phyloP scores from a whole-genome alignment of 1,284 basidiomycete genomes.

The Irpex rosettiformis region DNA sequence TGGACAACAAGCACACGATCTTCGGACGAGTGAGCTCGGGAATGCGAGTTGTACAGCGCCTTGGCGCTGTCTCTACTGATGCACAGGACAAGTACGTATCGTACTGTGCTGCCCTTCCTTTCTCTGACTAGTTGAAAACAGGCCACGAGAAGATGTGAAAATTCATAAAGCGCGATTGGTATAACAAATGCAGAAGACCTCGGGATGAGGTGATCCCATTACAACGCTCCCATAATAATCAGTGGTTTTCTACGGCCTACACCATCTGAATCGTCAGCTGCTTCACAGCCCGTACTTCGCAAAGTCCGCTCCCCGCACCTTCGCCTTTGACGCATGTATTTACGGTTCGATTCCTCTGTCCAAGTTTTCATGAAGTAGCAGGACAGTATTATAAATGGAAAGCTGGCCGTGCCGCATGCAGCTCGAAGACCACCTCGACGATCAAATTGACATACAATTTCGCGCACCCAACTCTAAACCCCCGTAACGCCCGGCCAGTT shows the following conservation, averaged over 20 bases:
- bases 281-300: background rate
- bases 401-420: background rate
- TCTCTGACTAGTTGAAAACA: constrained; percentile 28
- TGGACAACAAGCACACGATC: constrained; percentile 94
- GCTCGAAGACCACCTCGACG: background rate
- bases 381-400: background rate
- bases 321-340: background rate
- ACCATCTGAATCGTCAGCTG: background rate
- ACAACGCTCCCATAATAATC: background rate
- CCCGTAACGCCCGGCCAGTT: constrained; percentile 1
- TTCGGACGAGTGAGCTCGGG: constrained; percentile 86
- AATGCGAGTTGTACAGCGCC: constrained; percentile 81
- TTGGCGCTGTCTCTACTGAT: constrained; percentile 79
- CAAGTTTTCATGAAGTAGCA: background rate
- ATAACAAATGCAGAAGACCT: constrained; percentile 22
- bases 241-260: background rate
- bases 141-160: constrained; percentile 78
- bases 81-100: constrained; percentile 67
- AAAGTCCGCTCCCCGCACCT: no score
- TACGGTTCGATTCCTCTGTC: constrained; percentile 8
- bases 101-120: constrained; percentile 10
- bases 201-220: background rate
- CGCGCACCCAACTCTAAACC: background rate
- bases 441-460: constrained; percentile 9
- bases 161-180: constrained; percentile 67